Evolutionary conservation across 495 filamentous ascomycete species (phyloP).

Genomic region (Aspergillus asperescens): DNA sequence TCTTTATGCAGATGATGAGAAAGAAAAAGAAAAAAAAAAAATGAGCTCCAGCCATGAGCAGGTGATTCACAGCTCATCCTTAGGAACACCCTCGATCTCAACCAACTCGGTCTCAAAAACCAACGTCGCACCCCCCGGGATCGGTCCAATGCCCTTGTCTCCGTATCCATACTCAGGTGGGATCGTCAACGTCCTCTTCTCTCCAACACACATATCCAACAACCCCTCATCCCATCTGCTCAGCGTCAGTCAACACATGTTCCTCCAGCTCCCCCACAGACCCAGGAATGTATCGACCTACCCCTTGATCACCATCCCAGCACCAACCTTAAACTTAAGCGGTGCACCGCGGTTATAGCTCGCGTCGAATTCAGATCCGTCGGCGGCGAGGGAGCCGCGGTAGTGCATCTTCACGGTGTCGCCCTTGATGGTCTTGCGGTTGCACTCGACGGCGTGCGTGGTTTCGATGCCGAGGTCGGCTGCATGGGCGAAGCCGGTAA

Average conservation of each 20-base stretch:
- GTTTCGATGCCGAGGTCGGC: constrained; percentile 67
- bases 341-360: constrained; percentile 70
- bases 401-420: constrained; percentile 86
- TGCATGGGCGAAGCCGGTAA: constrained; percentile 52
- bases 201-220: constrained; percentile 93
- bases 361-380: constrained; percentile 51
- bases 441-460: constrained; percentile 64
- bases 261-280: neutral
- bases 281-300: constrained; percentile 32
- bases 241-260: neutral
- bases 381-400: constrained; percentile 61
- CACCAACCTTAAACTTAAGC: constrained; percentile 72
- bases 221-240: constrained; percentile 82
- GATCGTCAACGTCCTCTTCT: constrained; percentile 88
- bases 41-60: no score
- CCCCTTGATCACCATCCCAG: constrained; percentile 82
- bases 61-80: constrained; percentile 49
- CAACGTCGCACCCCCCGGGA: constrained; percentile 71
- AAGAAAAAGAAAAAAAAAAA: no score
- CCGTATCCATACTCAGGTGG: constrained; percentile 86
- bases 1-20: no score
- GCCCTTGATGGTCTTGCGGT: constrained; percentile 67
- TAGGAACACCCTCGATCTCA: constrained; percentile 73
- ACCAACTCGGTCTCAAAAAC: constrained; percentile 93
- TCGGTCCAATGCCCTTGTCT: constrained; percentile 64